Percentiles rank a stretch among this genome's conserved stretches.
Evolutionary conservation across 768 basidiomycete species (phyloP).

Genomic region (Russula brevipes): DNA sequence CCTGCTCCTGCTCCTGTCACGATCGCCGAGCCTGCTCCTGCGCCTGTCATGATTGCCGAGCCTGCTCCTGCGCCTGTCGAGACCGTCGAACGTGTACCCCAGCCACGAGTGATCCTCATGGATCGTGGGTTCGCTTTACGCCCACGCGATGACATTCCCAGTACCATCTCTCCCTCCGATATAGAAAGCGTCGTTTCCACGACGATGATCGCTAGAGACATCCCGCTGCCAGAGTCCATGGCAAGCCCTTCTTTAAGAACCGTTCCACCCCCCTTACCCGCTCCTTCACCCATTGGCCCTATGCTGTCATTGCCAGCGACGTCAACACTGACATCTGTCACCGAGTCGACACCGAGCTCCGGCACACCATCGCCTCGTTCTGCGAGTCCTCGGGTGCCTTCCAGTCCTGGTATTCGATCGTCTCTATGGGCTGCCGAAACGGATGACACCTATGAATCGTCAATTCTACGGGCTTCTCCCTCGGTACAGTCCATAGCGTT

Average conservation of each 20-base stretch:
- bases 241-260: conserved; percentile 18
- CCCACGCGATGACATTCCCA: not conserved
- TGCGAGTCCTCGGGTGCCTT: conserved; percentile 27
- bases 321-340: conserved; percentile 18
- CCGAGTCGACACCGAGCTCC: conserved; percentile 22
- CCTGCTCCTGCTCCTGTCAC: not conserved
- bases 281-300: conserved; percentile 28
- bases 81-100: conserved; percentile 1
- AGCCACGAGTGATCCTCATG: not conserved
- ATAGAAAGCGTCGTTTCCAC: not conserved
- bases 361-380: conserved; percentile 14
- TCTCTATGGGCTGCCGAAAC: conserved; percentile 59
- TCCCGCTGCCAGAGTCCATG: not conserved
- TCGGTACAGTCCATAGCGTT: conserved; percentile 47
- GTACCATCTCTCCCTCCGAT: conserved; percentile 7
- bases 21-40: not conserved
- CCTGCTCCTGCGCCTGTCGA: not conserved
- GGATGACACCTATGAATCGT: conserved; percentile 70
- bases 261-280: conserved; percentile 21
- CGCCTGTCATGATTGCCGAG: too few species aligned
- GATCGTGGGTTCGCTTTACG: not conserved
- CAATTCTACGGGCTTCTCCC: conserved; percentile 66
- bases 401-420: conserved; percentile 38
- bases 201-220: not conserved
- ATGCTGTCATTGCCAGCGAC: conserved; percentile 29